Percentiles rank a stretch among this genome's conserved stretches.
phyloP scores from a whole-genome alignment of 768 basidiomycete genomes.

The Naganishia vishniacii region DNA sequence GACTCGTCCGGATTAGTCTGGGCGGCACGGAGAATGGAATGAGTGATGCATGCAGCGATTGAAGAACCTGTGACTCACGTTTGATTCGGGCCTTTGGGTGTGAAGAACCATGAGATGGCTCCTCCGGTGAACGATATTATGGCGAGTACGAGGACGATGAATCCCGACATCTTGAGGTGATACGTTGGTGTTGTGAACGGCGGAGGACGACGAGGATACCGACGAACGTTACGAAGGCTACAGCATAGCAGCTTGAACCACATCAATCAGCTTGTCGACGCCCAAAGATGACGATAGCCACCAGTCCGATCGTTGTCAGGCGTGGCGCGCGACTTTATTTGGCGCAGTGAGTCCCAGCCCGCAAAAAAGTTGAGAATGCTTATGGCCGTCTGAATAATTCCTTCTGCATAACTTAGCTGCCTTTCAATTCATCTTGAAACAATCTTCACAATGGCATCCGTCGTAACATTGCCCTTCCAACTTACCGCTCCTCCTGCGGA shows the following conservation, averaged over 20 bases:
- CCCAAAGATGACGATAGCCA: no score
- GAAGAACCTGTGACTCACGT: conserved; percentile 60
- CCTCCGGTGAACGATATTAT: conserved; percentile 64
- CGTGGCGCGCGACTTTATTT: conserved; percentile 12
- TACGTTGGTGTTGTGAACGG: not conserved
- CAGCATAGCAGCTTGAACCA: no score
- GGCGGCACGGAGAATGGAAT: conserved; percentile 18
- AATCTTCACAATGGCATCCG: conserved; percentile 10
- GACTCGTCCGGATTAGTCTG: conserved; percentile 75
- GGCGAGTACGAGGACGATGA: conserved; percentile 66
- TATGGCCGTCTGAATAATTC: not conserved
- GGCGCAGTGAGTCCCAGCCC: not conserved
- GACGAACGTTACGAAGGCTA: no score
- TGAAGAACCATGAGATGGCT: conserved; percentile 60
- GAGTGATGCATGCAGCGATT: not conserved
- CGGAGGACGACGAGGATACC: no score
- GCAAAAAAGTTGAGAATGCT: not conserved
- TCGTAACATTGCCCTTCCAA: conserved; percentile 51
- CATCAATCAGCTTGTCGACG: no score
- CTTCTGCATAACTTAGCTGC: not conserved
- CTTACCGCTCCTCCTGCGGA: conserved; percentile 53
- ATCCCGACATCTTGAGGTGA: conserved; percentile 47
- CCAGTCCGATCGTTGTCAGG: not conserved
- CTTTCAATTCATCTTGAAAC: not conserved
- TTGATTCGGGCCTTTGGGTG: conserved; percentile 83